Evolutionary conservation across 352 stramenopile genomes (phyloP).

Genomic region (Phytophthora megakarya): DNA sequence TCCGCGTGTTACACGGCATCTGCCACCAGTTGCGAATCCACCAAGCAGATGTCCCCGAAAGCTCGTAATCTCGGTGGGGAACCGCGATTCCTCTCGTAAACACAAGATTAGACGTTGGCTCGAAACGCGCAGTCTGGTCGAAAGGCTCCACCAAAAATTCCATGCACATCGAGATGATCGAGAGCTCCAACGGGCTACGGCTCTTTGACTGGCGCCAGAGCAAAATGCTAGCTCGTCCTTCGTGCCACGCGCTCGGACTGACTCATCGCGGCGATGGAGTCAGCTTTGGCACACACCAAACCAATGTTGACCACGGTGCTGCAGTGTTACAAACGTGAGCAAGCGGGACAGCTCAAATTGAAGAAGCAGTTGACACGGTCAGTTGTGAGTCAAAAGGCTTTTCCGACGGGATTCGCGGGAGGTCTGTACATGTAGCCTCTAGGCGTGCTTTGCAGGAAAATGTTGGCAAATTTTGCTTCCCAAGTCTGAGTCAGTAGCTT

Average conservation of each 20-base stretch:
- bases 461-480: conserved; percentile 7
- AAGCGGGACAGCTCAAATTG: conserved; percentile 1
- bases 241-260: conserved; percentile 1
- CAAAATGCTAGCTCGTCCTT: too few relatives aligned
- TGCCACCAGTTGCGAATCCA: not conserved
- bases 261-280: conserved; percentile 23
- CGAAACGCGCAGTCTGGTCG: not conserved
- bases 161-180: conserved; percentile 31
- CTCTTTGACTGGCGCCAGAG: conserved; percentile 12
- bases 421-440: too few relatives aligned
- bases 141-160: conserved; percentile 27
- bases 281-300: conserved; percentile 19
- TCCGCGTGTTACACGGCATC: not conserved
- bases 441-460: not conserved
- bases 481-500: conserved; percentile 12
- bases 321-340: conserved; percentile 19
- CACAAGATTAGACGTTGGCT: too few relatives aligned
- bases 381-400: conserved; percentile 21
- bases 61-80: conserved; percentile 23
- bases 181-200: conserved; percentile 2
- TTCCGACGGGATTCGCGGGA: conserved; percentile 15
- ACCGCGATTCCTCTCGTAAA: conserved; percentile 8
- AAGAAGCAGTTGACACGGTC: conserved; percentile 1
- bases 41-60: not conserved
- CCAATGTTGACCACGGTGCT: conserved; percentile 24